phyloP scores from a whole-genome alignment of 1,284 basidiomycete species.

The Athelia psychrophila region DNA sequence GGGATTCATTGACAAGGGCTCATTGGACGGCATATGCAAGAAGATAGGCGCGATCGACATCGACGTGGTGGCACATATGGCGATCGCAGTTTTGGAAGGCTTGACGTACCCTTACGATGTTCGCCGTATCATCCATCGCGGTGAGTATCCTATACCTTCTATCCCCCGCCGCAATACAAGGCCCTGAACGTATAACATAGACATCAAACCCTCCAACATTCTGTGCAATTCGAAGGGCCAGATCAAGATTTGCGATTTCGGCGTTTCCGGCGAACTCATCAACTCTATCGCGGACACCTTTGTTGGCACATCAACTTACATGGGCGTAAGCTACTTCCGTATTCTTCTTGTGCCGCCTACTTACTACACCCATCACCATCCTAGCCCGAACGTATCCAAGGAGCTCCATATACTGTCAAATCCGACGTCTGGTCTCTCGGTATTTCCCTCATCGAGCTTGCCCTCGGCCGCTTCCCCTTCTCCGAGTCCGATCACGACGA shows the following conservation, averaged over 20 bases:
- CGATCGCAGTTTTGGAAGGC: constrained; percentile 90
- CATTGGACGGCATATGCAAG: constrained; percentile 92
- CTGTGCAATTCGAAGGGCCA: constrained; percentile 85
- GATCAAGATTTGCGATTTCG: constrained; percentile 95
- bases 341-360: constrained; percentile 4
- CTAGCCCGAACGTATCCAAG: constrained; percentile 95
- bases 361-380: neutral
- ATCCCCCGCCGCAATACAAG: neutral
- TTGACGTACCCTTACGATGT: constrained; percentile 98
- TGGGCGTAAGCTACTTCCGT: constrained; percentile 80
- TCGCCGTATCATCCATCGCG: constrained; percentile 98
- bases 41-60: constrained; percentile 89
- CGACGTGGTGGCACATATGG: constrained; percentile 87
- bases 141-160: constrained; percentile 44
- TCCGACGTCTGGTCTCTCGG: constrained; percentile 98
- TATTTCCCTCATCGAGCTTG: constrained; percentile 87
- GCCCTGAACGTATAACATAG: constrained; percentile 43
- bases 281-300: constrained; percentile 99
- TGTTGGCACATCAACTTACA: constrained; percentile 98
- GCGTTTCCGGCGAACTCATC: constrained; percentile 97
- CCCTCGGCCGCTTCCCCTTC: constrained; percentile 96
- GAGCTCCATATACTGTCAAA: constrained; percentile 95
- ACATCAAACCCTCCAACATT: constrained; percentile 99
- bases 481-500: constrained; percentile 65
- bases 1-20: constrained; percentile 95